phyloP scores from a whole-genome alignment of 371 early-diverging fungal genomes.

The Mortierella sp. region DNA sequence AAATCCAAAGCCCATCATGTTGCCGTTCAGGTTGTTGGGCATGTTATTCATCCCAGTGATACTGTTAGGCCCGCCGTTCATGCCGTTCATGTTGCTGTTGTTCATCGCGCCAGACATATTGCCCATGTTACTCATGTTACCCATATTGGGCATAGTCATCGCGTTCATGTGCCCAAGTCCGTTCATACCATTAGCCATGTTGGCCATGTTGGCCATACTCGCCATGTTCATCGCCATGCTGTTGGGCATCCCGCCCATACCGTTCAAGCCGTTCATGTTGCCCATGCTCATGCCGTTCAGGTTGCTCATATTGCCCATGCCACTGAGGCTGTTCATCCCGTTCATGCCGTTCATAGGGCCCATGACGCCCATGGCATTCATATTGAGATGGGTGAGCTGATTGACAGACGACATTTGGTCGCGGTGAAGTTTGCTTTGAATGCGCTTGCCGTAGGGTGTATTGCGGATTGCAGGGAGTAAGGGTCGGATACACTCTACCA shows the following conservation, averaged over 20 bases:
- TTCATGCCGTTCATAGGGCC: slow-evolving; percentile 31
- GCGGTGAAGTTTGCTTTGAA: slow-evolving; percentile 82
- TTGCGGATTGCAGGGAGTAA: slow-evolving; percentile 83
- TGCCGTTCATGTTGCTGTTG: slow-evolving; percentile 28
- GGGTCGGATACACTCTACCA: slow-evolving; percentile 85
- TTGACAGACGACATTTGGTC: slow-evolving; percentile 57
- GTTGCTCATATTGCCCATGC: slow-evolving; percentile 30
- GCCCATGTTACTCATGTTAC: slow-evolving; percentile 31
- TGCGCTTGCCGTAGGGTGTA: slow-evolving; percentile 92
- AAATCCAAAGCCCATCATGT: slow-evolving; percentile 53
- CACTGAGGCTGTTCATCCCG: slow-evolving; percentile 23
- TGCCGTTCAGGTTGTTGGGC: slow-evolving; percentile 25
- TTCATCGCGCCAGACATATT: slow-evolving; percentile 13
- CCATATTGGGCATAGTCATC: slow-evolving; percentile 29
- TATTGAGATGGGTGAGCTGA: slow-evolving; percentile 20
- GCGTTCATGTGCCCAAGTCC: slow-evolving; percentile 30
- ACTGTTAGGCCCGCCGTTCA: slow-evolving; percentile 15
- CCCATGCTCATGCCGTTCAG: slow-evolving; percentile 29
- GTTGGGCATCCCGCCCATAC: slow-evolving; percentile 30
- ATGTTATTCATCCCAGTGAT: slow-evolving; percentile 39
- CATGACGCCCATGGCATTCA: slow-evolving; percentile 31
- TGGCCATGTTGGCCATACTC: slow-evolving; percentile 20
- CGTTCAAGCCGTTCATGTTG: slow-evolving; percentile 31
- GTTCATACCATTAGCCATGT: slow-evolving; percentile 30
- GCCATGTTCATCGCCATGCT: slow-evolving; percentile 32